phyloP scores from a whole-genome alignment of 192 early-diverging fungal genomes.

The Coemansia sp. region DNA sequence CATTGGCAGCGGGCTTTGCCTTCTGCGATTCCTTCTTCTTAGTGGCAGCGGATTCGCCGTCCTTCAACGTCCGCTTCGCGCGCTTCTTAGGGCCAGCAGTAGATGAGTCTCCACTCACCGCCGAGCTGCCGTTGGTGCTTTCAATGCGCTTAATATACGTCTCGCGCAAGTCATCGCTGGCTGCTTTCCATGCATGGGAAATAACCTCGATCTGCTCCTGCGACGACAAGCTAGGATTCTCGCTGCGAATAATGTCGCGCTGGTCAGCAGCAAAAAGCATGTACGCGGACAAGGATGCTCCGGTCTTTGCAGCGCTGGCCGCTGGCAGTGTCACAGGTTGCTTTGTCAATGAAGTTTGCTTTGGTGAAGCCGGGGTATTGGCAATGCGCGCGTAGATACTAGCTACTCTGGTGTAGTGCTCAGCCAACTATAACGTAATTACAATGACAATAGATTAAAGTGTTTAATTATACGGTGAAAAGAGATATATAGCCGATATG shows the following conservation, averaged over 20 bases:
- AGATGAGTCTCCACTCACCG: neutral
- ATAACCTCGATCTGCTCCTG: conserved; percentile 7
- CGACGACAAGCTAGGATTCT: neutral
- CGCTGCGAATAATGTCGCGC: conserved; percentile 9
- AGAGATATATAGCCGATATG: neutral
- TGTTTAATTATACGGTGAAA: neutral
- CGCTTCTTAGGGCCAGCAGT: neutral
- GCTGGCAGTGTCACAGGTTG: neutral
- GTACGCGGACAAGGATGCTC: neutral
- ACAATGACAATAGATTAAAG: neutral
- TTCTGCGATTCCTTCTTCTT: neutral
- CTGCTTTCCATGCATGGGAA: neutral
- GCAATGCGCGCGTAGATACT: neutral
- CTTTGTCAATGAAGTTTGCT: neutral
- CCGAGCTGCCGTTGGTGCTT: neutral
- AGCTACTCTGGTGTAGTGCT: neutral
- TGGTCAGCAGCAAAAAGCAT: conserved; percentile 6
- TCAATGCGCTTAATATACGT: neutral
- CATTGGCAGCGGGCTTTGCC: neutral
- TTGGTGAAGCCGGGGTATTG: neutral
- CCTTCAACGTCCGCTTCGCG: neutral
- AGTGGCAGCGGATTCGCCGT: neutral
- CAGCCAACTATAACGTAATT: neutral
- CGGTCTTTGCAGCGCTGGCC: neutral
- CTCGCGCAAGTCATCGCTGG: neutral